Percentiles rank a stretch among this genome's conserved stretches.
phyloP scores from a whole-genome alignment of 163 green algal species.

The Scenedesmus sp. region DNA sequence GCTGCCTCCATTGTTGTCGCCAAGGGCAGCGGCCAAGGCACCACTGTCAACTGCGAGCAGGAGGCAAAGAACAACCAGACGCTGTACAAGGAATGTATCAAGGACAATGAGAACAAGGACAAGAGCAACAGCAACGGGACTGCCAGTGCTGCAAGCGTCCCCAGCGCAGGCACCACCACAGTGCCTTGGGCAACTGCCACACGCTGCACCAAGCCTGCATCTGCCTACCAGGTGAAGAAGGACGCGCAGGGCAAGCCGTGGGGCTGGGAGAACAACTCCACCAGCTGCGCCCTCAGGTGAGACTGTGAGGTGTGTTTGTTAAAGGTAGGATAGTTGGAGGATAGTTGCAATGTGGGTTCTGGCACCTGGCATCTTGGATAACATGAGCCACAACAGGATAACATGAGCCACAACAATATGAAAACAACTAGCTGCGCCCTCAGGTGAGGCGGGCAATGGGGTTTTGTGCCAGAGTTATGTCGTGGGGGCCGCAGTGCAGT shows the following conservation, averaged over 20 bases:
- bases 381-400: too few species aligned
- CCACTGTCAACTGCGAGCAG: not conserved
- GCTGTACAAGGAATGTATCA: slow-evolving; percentile 25
- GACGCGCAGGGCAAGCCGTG: slow-evolving; percentile 17
- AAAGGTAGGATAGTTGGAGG: not conserved
- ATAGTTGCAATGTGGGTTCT: not conserved
- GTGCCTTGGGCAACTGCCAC: not conserved
- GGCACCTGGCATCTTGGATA: not conserved
- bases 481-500: too few species aligned
- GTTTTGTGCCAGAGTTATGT: too few species aligned
- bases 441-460: too few species aligned
- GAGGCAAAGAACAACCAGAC: not conserved
- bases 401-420: too few species aligned
- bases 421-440: too few species aligned
- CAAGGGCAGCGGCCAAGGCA: not conserved
- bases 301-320: not conserved
- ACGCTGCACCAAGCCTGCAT: not conserved
- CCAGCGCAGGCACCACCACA: not conserved
- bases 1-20: not conserved
- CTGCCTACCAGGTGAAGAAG: not conserved
- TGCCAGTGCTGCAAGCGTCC: not conserved
- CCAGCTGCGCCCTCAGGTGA: slow-evolving; percentile 30
- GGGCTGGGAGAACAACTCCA: slow-evolving; percentile 25
- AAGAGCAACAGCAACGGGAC: not conserved
- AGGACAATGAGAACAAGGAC: not conserved